Conservation (phyloP, 768 basidiomycete species). For the Pisolithus marmoratus region DNA sequence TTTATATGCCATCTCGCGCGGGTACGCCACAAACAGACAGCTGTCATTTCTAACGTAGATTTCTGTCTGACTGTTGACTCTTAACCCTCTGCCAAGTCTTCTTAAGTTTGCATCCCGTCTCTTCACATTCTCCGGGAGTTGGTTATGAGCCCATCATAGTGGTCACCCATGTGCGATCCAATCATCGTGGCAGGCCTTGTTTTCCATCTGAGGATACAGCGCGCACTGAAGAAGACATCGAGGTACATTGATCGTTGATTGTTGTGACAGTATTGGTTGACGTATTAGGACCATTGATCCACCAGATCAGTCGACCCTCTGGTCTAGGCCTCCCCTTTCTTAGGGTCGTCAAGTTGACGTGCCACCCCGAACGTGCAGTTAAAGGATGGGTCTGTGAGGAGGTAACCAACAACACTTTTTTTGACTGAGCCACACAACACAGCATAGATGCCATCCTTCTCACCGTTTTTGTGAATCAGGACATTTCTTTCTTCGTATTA, state of each 20-base stretch:
- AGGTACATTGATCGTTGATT: not conserved
- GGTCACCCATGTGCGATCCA: too few relatives aligned
- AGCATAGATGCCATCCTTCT: constrained; percentile 3
- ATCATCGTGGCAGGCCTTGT: not conserved
- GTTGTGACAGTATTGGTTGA: not conserved
- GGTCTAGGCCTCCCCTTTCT: too few relatives aligned
- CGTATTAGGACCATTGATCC: not conserved
- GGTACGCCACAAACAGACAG: too few relatives aligned
- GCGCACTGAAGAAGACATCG: not conserved
- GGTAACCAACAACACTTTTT: not conserved
- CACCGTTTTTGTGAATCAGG: not conserved
- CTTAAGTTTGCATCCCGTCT: not conserved
- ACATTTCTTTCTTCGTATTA: not conserved
- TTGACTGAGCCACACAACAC: too few relatives aligned
- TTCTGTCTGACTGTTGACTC: too few relatives aligned
- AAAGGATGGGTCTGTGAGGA: too few relatives aligned
- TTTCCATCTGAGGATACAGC: not conserved
- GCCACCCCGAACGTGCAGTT: too few relatives aligned
- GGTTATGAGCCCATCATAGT: not conserved
- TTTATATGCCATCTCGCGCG: constrained; percentile 4
- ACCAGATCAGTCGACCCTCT: not conserved
- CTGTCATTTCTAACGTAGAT: too few relatives aligned
- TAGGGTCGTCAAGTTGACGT: too few relatives aligned
- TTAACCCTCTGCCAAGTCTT: constrained; percentile 1
- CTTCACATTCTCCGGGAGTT: constrained; percentile 1